These are phyloP conservation scores for Neltuma alba DNA, from an alignment of 306 rosid species.

Conservation along the genomic window DNA sequence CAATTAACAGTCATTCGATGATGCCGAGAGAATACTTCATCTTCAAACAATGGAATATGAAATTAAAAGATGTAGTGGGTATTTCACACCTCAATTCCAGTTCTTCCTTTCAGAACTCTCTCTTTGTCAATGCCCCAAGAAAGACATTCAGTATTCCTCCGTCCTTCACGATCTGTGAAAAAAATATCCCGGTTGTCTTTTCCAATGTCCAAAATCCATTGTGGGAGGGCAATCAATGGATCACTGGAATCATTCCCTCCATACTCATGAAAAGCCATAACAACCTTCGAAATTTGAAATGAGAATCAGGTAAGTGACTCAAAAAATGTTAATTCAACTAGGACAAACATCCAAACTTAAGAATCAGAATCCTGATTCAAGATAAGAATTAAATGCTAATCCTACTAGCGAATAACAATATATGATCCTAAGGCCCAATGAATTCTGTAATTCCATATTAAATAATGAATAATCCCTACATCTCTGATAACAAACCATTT, in stretches of 20 bases:
- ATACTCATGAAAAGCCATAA: slow-evolving; percentile 90
- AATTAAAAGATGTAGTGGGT: not conserved
- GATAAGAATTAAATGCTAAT: not conserved
- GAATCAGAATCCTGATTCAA: not conserved
- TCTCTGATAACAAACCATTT: not conserved
- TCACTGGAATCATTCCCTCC: slow-evolving; percentile 77
- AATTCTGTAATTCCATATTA: not conserved
- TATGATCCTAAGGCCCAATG: not conserved
- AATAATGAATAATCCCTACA: not conserved
- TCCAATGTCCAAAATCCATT: slow-evolving; percentile 92
- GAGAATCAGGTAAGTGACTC: slow-evolving; percentile 26
- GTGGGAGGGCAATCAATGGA: slow-evolving; percentile 74
- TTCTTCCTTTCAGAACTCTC: slow-evolving; percentile 90
- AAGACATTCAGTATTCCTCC: slow-evolving; percentile 89
- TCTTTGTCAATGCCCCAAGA: slow-evolving; percentile 98
- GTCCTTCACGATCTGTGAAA: slow-evolving; percentile 96
- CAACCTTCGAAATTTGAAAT: slow-evolving; percentile 71
- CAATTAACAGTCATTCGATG: slow-evolving; percentile 16
- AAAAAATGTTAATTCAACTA: not conserved
- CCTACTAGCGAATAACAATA: not conserved
- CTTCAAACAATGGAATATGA: slow-evolving; percentile 17
- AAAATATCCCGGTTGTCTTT: slow-evolving; percentile 86
- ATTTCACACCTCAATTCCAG: slow-evolving; percentile 85
- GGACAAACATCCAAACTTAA: slow-evolving; percentile 1
- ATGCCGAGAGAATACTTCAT: not conserved